These are phyloP conservation scores for Datura wrightii DNA, from an alignment of 257 asterid genomes.

Conservation along the genomic window DNA sequence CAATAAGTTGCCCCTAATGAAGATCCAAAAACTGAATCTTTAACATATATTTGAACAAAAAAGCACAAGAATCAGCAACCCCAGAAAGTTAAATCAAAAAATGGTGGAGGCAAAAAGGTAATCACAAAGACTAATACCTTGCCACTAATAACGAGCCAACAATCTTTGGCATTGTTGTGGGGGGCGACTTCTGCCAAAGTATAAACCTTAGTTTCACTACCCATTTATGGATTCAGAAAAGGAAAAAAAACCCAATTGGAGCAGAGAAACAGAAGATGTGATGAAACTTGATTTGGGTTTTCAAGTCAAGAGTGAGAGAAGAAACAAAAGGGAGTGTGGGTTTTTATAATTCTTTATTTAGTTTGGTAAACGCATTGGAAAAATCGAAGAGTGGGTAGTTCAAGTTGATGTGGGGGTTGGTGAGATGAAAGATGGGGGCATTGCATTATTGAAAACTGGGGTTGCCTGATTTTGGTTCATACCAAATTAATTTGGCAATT, in stretches of 20 bases:
- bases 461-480: not conserved
- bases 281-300: conserved; percentile 6
- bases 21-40: not conserved
- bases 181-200: conserved; percentile 29
- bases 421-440: not conserved
- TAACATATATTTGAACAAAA: not conserved
- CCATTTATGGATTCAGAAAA: conserved; percentile 8
- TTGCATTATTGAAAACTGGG: no score
- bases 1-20: not conserved
- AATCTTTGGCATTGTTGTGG: conserved; percentile 36
- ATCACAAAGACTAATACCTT: conserved; percentile 12
- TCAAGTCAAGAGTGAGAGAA: not conserved
- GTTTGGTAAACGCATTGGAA: not conserved
- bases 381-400: not conserved
- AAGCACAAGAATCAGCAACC: not conserved
- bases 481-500: not conserved
- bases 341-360: not conserved
- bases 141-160: conserved; percentile 36
- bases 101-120: not conserved
- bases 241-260: not conserved
- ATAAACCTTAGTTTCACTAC: conserved; percentile 29
- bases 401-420: not conserved
- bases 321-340: not conserved
- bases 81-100: no score
- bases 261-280: not conserved